These are phyloP conservation scores for Yamadazyma sp. DNA, from an alignment of 805 yeast genomes.

Conservation along the genomic window DNA sequence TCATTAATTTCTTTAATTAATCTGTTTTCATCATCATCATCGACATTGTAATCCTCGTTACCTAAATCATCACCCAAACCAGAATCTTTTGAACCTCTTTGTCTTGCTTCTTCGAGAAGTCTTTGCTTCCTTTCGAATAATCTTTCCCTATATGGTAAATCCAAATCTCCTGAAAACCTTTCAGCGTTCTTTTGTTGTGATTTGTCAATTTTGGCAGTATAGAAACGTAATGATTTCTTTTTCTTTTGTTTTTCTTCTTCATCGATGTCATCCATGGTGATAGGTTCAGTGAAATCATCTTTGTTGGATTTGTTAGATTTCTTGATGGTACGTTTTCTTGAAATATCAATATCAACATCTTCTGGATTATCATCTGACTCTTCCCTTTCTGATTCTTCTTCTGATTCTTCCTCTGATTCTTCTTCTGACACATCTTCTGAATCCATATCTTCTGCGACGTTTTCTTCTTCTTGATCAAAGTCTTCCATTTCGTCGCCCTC, in stretches of 20 bases:
- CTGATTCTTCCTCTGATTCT: constrained; percentile 19
- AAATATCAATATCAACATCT: constrained; percentile 50
- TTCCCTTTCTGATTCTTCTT: constrained; percentile 16
- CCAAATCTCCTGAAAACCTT: constrained; percentile 72
- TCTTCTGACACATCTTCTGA: constrained; percentile 14
- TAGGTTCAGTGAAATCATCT: constrained; percentile 67
- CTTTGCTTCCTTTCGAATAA: constrained; percentile 87
- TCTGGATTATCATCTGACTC: constrained; percentile 24
- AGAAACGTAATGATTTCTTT: constrained; percentile 83
- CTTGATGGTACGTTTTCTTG: constrained; percentile 51
- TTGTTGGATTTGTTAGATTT: constrained; percentile 13
- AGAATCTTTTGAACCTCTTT: constrained; percentile 61
- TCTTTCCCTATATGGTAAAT: constrained; percentile 88
- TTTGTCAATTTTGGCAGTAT: constrained; percentile 95
- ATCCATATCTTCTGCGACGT: constrained; percentile 12
- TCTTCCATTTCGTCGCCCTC: constrained; percentile 23
- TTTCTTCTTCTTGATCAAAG: constrained; percentile 26
- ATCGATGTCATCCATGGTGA: constrained; percentile 71
- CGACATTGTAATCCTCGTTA: constrained; percentile 45
- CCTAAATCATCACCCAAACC: constrained; percentile 58
- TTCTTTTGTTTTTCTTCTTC: constrained; percentile 80
- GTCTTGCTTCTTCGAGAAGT: constrained; percentile 80
- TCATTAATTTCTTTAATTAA: constrained; percentile 38
- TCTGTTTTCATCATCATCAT: constrained; percentile 43
- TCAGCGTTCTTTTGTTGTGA: constrained; percentile 54